Percentiles rank a stretch among this genome's conserved stretches.
phyloP scores from a whole-genome alignment of 148 eudicot genomes.

The Oxyria digyna region DNA sequence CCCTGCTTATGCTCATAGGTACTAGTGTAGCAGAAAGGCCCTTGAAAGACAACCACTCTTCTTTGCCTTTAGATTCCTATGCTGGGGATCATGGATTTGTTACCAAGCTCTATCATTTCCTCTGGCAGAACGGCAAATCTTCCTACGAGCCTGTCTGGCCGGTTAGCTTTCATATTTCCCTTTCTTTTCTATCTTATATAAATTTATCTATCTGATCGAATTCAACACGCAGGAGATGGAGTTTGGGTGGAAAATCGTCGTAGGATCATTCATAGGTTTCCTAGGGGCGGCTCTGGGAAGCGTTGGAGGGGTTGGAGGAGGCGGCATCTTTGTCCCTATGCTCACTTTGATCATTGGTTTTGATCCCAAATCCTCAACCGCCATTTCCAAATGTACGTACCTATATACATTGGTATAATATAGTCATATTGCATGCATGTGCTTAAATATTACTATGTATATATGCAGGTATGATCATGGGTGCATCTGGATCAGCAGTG shows the following conservation, averaged over 20 bases:
- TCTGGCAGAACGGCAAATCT: slow-evolving; percentile 33
- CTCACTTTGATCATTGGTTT: slow-evolving; percentile 78
- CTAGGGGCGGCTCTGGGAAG: slow-evolving; percentile 90
- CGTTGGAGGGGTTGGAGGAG: slow-evolving; percentile 96
- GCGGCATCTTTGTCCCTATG: slow-evolving; percentile 97
- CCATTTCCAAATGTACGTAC: slow-evolving; percentile 76
- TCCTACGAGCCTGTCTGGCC: slow-evolving; percentile 52
- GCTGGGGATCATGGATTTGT: slow-evolving; percentile 16
- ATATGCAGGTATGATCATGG: slow-evolving; percentile 90
- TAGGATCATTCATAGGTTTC: slow-evolving; percentile 76
- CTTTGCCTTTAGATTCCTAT: neutral
- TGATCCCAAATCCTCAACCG: slow-evolving; percentile 97
- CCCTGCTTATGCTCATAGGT: slow-evolving; percentile 16
- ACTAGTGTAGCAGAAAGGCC: slow-evolving; percentile 35
- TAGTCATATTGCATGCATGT: neutral
- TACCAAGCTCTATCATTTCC: slow-evolving; percentile 24
- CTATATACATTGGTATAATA: neutral
- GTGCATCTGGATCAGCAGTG: slow-evolving; percentile 87
- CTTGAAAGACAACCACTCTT: slow-evolving; percentile 8
- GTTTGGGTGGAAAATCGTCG: slow-evolving; percentile 61
- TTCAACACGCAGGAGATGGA: slow-evolving; percentile 36
- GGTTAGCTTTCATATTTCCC: too few relatives aligned
- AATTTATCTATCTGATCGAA: neutral
- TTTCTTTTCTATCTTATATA: too few relatives aligned
- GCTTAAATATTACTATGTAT: neutral